phyloP scores from a whole-genome alignment of 2,329 filamentous ascomycete genomes.

The Teratosphaeria viscida region DNA sequence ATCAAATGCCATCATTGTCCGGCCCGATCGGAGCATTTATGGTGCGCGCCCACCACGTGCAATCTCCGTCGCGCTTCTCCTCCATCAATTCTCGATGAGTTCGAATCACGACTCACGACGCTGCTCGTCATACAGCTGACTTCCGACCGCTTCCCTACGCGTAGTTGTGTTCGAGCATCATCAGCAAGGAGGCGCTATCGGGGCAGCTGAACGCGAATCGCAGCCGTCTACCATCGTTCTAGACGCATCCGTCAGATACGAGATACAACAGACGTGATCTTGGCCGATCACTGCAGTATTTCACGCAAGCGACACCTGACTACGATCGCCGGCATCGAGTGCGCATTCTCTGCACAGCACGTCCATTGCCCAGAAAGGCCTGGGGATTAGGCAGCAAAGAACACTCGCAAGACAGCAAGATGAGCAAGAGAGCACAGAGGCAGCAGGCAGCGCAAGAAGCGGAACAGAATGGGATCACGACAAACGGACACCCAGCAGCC shows the following conservation, averaged over 20 bases:
- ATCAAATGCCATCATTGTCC: background rate
- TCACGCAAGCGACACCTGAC: background rate
- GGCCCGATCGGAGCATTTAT: background rate
- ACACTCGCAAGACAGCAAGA: background rate
- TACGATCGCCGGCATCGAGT: background rate
- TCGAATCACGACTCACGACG: background rate
- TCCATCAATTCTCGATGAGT: background rate
- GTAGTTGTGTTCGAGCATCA: background rate
- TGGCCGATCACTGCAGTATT: background rate
- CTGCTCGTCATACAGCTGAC: background rate
- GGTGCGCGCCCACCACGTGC: background rate
- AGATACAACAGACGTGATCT: background rate
- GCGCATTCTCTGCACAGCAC: background rate
- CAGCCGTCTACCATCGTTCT: background rate
- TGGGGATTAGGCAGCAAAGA: background rate
- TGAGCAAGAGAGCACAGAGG: background rate
- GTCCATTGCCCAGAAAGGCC: background rate
- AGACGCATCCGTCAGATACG: background rate
- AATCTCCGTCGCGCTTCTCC: background rate
- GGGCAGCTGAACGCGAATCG: background rate
- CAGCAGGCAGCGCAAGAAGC: background rate
- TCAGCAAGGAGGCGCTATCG: background rate
- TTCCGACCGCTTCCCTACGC: background rate
- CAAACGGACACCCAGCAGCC: conserved; percentile 19
- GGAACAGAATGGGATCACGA: conserved; percentile 1